phyloP scores from a whole-genome alignment of 192 early-diverging fungal genomes.

The Coemansia sp. region DNA sequence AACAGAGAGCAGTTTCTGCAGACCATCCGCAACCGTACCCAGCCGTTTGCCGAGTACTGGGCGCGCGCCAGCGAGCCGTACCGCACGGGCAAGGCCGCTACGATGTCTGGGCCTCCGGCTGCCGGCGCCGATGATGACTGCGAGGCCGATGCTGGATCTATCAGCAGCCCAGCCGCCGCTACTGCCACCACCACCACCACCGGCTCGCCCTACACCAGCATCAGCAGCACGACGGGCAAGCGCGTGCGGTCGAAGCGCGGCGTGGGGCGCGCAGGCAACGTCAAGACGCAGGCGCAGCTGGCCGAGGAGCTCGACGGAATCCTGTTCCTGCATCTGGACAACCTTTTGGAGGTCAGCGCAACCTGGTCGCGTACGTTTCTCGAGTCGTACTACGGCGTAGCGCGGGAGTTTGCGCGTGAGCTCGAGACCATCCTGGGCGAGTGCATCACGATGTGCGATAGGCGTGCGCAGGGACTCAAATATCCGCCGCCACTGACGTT shows the following conservation, averaged over 20 bases:
- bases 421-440: constrained; percentile 55
- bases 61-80: constrained; percentile 44
- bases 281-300: constrained; percentile 22
- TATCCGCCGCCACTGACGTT: constrained; percentile 51
- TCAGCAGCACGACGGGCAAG: background rate
- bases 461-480: constrained; percentile 53
- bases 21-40: constrained; percentile 48
- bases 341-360: constrained; percentile 49
- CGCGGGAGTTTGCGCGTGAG: constrained; percentile 55
- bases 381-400: constrained; percentile 57
- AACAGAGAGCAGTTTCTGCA: constrained; percentile 54
- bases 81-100: constrained; percentile 33
- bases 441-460: constrained; percentile 55
- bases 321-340: constrained; percentile 51
- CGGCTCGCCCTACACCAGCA: no score
- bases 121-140: background rate
- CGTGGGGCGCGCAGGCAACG: constrained; percentile 3
- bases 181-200: no score
- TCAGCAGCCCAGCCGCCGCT: constrained; percentile 2
- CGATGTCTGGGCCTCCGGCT: constrained; percentile 7
- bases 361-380: constrained; percentile 55
- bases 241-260: constrained; percentile 12
- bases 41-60: constrained; percentile 60
- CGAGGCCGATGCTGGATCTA: background rate
- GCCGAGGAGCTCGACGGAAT: constrained; percentile 52